Evolutionary conservation across 2,329 filamentous ascomycete species (phyloP), one percentile per base, ranked within the genome.

Genomic region (Diaporthe sp.): DNA sequence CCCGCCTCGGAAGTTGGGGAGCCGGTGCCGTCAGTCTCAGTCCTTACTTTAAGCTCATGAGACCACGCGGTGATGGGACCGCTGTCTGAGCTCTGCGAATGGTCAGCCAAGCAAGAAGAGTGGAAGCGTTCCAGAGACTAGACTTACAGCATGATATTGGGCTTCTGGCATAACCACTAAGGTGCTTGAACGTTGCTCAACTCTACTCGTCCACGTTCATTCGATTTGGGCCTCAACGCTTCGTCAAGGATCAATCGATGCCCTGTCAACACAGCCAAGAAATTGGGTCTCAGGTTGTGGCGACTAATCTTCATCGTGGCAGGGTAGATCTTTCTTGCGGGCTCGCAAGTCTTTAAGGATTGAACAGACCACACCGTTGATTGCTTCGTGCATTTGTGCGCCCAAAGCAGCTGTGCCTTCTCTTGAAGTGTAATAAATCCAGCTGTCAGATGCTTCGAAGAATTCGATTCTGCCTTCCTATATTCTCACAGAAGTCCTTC

Each of bases 141-240:
- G 3, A 37, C 62, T 51, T 31, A 67, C 62, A 31, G 6, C 12
- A 34, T 17, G 28, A 17, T 2, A 4, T 17, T 51, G 44, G 62
- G 31, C 44, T 17, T 12, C 9, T 51, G 44, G 4, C 44, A 67
- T 51, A 37, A 13, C 28, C 28, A 51, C 22, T 37, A 9, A 15
- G 19, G 2, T 37, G 4, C 1, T n/a, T 0, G 9, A 51, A 67
- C 62, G 31, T 51, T 37, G 44, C 28, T 51, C 28, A 17, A 51
- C 19, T 37, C 31, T 51, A 67, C 44, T 67, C 44, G 44, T 51
- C 62, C 62, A 67, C 44, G 62, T 51, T 37, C 19, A 25, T 10
- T 34, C 28, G 9, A 3, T 17, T 67, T 34, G 5, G 62, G 62
- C 62, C 44, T 51, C 44, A 67, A 51, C 12, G 44, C 62, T 34